Percentiles rank a stretch among this genome's conserved stretches.
Evolutionary conservation across 2,329 filamentous ascomycete species (phyloP).

Genomic region (Venturia pyrina): DNA sequence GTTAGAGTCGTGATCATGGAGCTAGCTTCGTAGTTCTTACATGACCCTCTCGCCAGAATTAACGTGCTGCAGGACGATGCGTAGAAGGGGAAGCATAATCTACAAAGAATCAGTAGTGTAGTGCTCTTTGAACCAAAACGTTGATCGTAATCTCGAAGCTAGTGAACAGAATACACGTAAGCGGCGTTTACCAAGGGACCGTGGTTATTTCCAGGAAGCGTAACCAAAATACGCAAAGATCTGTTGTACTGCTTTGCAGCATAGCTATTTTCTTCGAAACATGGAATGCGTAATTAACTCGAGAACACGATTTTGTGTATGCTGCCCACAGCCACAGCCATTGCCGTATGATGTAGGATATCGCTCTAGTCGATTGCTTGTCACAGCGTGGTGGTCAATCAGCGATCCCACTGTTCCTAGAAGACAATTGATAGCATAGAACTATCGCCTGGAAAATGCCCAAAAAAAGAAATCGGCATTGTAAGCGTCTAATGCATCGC

Average conservation of each 20-base stretch:
- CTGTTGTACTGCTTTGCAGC: slow-evolving; percentile 6
- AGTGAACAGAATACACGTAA: slow-evolving; percentile 5
- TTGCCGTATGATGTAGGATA: not conserved
- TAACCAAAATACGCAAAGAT: not conserved
- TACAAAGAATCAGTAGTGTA: too few species aligned
- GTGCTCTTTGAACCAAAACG: not conserved
- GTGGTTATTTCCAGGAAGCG: not conserved
- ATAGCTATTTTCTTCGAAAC: slow-evolving; percentile 8
- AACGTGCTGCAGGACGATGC: slow-evolving; percentile 1
- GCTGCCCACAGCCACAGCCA: not conserved
- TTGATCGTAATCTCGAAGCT: not conserved
- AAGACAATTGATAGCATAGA: not conserved
- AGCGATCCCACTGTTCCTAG: not conserved
- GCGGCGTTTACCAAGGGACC: not conserved
- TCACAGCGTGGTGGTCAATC: not conserved
- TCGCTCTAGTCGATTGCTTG: slow-evolving; percentile 1
- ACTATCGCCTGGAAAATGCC: not conserved
- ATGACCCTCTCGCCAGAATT: not conserved
- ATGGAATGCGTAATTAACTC: not conserved
- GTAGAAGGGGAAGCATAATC: too few species aligned
- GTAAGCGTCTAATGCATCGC: not conserved
- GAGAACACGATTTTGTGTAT: not conserved
- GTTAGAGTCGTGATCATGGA: too few species aligned
- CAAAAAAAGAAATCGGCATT: not conserved
- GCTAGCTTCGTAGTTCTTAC: too few species aligned